Evolutionary conservation across 768 basidiomycete genomes (phyloP).

Genomic region (Tricholoma furcatifolium): DNA sequence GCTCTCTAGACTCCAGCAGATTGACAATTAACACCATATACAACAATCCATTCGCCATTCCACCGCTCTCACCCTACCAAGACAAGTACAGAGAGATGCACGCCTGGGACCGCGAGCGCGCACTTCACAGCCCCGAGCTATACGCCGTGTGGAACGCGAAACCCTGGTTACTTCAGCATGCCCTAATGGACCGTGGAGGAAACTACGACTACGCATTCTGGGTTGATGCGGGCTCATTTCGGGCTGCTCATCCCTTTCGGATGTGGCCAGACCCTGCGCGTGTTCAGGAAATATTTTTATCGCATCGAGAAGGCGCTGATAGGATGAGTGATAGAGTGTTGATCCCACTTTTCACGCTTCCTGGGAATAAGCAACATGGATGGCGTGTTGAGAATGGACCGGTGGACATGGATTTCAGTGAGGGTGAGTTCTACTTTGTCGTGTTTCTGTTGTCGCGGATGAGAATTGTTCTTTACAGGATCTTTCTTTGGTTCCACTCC

Average conservation of each 20-base stretch:
- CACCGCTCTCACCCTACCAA: conserved; percentile 36
- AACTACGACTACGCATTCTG: conserved; percentile 56
- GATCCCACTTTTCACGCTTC: conserved; percentile 41
- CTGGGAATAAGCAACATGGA: conserved; percentile 23
- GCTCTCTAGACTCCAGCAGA: conserved; percentile 7
- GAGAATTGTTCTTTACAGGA: conserved; percentile 37
- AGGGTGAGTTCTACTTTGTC: conserved; percentile 34
- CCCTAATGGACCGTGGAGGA: conserved; percentile 18
- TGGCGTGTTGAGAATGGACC: conserved; percentile 51
- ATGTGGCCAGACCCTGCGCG: conserved; percentile 47
- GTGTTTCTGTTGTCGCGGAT: too few relatives aligned
- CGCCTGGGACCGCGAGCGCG: conserved; percentile 41
- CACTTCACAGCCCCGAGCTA: conserved; percentile 42
- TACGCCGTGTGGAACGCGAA: conserved; percentile 60
- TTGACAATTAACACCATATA: conserved; percentile 27
- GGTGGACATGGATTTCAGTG: conserved; percentile 47
- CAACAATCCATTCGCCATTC: conserved; percentile 44
- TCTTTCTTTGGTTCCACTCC: conserved; percentile 58
- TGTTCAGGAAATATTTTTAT: conserved; percentile 36
- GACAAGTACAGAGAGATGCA: conserved; percentile 42
- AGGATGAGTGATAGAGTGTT: conserved; percentile 42
- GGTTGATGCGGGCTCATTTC: conserved; percentile 56
- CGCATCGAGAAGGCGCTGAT: background rate
- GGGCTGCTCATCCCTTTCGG: conserved; percentile 38
- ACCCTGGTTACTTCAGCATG: conserved; percentile 47